Base-by-base conservation (phyloP, 1,139 yeast genomes). In the Geotrichum aggregatum region DNA sequence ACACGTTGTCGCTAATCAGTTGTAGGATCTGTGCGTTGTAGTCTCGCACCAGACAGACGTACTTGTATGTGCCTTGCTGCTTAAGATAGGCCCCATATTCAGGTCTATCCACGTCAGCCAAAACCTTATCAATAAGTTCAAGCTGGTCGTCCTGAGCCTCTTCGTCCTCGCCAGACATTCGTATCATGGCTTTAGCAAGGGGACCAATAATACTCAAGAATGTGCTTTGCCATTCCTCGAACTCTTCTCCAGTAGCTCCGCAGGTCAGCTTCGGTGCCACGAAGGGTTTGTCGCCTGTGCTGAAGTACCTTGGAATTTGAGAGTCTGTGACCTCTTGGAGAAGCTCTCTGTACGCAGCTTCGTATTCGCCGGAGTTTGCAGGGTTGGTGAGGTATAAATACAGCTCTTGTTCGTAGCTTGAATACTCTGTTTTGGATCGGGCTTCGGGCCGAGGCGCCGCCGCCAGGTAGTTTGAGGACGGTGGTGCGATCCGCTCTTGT, bases 211-310 rank as follows among this genome's bases (percentile, higher is more conserved):
- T 46, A 2, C 19, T 31, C 38, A 46, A n/a, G 34, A 50, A 42
- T 3, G 50, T 41, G 21, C 28, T 36, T 16, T 36, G 28, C 54
- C 54, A 50, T 22, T 50, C 54, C 28, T 45, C 31, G 14, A 44
- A 50, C 33, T 50, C 54, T 28, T 50, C 54, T 10, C 54, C 54
- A 14, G 54, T 44, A 19, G 50, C 54, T 13, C 54, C 54, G 26
- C 54, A 50, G 21, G 49, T 50, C 22, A 50, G 47, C 30, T 50
- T 45, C 1, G 52, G 28, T 7, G 42, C 44, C 16, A 41, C 45
- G 16, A 50, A 50, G 31, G 31, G 39, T 11, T 18, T 21, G 34
- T 50, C 43, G 14, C 49, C 52, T 22, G 43, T 30, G 10, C 33
- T 18, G 24, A 33, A 40, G 39, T 44, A 50, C 11, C 38, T 36